These are phyloP conservation scores for Schoenoplectus triqueter DNA, from an alignment of 202 grass and related monocot species.

Conservation along the genomic window DNA sequence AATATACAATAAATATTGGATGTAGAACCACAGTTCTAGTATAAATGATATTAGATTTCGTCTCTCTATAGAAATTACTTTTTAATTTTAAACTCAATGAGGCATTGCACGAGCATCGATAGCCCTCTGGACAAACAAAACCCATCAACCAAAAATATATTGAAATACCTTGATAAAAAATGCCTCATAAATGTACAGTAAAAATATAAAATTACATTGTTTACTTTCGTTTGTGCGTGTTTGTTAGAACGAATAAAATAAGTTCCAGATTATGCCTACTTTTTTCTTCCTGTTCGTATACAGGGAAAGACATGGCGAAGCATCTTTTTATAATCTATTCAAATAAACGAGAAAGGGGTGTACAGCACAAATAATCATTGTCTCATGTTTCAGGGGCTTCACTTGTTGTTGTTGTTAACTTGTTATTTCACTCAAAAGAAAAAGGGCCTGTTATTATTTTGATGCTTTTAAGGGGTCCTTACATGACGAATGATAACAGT, in stretches of 20 bases:
- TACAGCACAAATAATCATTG: not conserved
- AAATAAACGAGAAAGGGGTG: not conserved
- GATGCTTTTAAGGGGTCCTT: slow-evolving; percentile 1
- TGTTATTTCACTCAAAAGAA: no score
- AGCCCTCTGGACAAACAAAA: no score
- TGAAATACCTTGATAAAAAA: not conserved
- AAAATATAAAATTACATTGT: not conserved
- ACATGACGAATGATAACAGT: slow-evolving; percentile 7
- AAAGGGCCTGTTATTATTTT: not conserved
- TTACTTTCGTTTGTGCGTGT: not conserved
- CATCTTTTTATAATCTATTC: slow-evolving; percentile 8
- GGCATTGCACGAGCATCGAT: no score
- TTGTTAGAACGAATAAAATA: not conserved
- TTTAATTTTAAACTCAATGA: no score
- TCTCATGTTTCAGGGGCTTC: not conserved
- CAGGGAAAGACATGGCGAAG: not conserved
- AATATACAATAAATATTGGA: no score
- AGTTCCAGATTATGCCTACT: not conserved
- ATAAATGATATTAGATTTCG: no score
- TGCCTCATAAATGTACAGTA: not conserved
- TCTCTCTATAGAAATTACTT: no score
- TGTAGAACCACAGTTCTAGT: no score
- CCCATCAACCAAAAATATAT: no score
- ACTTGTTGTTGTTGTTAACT: not conserved
- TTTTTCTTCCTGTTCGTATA: not conserved